Conservation (phyloP, 805 yeast genomes). For the Blastobotrys muscicola region DNA sequence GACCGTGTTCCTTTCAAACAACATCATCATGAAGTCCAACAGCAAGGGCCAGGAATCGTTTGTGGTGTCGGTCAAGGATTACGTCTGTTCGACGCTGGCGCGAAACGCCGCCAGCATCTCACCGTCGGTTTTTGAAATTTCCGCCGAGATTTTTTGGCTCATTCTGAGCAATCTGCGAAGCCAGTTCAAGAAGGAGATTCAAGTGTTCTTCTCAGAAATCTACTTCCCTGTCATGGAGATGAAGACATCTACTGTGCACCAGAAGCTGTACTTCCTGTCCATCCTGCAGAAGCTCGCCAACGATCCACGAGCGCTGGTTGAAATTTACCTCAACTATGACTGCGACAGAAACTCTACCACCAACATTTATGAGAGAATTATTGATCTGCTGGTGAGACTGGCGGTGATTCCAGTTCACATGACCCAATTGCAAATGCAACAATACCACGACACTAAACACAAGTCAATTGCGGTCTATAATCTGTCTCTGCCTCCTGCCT, state of each 20-base stretch:
- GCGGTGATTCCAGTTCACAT: slow-evolving; percentile 66
- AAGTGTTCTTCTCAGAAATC: slow-evolving; percentile 85
- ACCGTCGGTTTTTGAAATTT: slow-evolving; percentile 85
- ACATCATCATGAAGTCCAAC: slow-evolving; percentile 25
- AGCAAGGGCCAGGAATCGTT: slow-evolving; percentile 39
- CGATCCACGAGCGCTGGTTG: slow-evolving; percentile 86
- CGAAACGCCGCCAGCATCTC: slow-evolving; percentile 88
- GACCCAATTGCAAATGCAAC: slow-evolving; percentile 54
- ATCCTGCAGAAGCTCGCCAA: slow-evolving; percentile 74
- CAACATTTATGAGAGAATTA: slow-evolving; percentile 74
- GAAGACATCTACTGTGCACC: slow-evolving; percentile 86
- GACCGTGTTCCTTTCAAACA: slow-evolving; percentile 53
- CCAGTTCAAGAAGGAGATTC: slow-evolving; percentile 86
- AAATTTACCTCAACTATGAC: slow-evolving; percentile 89
- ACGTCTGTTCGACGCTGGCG: slow-evolving; percentile 70
- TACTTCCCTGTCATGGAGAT: slow-evolving; percentile 91
- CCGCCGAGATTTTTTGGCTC: slow-evolving; percentile 90
- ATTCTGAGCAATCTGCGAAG: slow-evolving; percentile 72
- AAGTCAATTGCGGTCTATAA: slow-evolving; percentile 66
- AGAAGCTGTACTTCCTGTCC: slow-evolving; percentile 75
- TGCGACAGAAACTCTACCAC: slow-evolving; percentile 72
- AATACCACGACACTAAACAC: slow-evolving; percentile 39
- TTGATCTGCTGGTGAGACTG: slow-evolving; percentile 65
- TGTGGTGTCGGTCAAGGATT: slow-evolving; percentile 74
- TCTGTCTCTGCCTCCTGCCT: slow-evolving; percentile 60